Base-by-base conservation (phyloP, 495 filamentous ascomycete genomes). In the Xylaria intraflava region DNA sequence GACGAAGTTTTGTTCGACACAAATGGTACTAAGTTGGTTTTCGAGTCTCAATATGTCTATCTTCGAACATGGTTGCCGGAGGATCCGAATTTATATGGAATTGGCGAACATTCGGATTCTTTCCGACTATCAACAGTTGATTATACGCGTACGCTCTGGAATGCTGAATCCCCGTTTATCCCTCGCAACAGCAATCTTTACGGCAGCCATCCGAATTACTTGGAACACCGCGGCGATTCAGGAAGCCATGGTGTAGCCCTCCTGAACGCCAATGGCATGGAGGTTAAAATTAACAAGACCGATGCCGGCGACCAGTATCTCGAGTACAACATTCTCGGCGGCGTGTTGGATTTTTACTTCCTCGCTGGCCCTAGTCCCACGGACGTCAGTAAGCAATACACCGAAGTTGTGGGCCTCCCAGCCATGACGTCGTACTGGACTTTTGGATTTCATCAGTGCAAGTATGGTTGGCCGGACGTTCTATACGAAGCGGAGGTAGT, bases 401-500 rank as follows among this genome's bases (percentile, higher is more conserved):
- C 83, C 17, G 78, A 87, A 40, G 71, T 90, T 26, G 77, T 84
- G 26, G 85, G 85, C 0, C 68, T 81, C 22, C 81, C 88, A 5
- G 81, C 78, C 14, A 90, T 93, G 87, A 83, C 86, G 74, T 83
- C 87, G n/a, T 94, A 91, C 70, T 94, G 88, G 88, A 76, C 81
- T 1, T 83, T 92, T 53, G 89, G 89, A 6, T 87, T 86, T 64
- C 87, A 95, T 61, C 80, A 93, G 51, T 93, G 89, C 69, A 75
- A 85, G 56, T 93, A 90, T 56, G 89, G 89, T 26, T 90, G 90
- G 62, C 77, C 72, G 27, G 88, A 92, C 69, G 76, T 82, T 49
- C 84, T 78, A 51, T 78, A 82, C 30, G 78, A 87, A 39, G 85
- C 84, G 16, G 86, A 83, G 49, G 84, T 83, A 6, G 78, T 89